Percentiles rank a stretch among this genome's conserved stretches.
Conservation (phyloP, 495 filamentous ascomycete genomes). For the Penicillium soppii region DNA sequence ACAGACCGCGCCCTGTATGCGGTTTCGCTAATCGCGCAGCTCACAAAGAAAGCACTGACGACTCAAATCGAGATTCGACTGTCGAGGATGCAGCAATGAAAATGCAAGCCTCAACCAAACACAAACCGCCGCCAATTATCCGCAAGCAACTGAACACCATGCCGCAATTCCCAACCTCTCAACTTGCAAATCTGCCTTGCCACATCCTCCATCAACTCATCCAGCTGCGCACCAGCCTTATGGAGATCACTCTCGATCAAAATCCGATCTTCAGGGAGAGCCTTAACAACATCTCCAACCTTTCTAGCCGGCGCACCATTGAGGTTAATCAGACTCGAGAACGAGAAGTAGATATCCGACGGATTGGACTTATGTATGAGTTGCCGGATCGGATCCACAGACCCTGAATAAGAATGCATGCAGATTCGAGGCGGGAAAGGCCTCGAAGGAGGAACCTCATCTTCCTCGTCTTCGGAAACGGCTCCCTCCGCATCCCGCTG, state of each 20-base stretch:
- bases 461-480: slow-evolving; percentile 34
- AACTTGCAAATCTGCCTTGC: slow-evolving; percentile 69
- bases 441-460: background rate
- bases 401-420: slow-evolving; percentile 88
- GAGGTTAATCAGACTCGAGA: slow-evolving; percentile 83
- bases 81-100: too few relatives aligned
- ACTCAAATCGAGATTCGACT: too few relatives aligned
- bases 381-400: slow-evolving; percentile 71
- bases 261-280: slow-evolving; percentile 72
- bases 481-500: slow-evolving; percentile 34
- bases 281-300: slow-evolving; percentile 64
- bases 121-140: slow-evolving; percentile 81
- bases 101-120: too few relatives aligned
- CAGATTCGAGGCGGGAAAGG: slow-evolving; percentile 90
- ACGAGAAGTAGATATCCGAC: slow-evolving; percentile 80
- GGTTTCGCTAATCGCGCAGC: background rate
- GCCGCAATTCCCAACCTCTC: slow-evolving; percentile 72
- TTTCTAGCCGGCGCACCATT: slow-evolving; percentile 52
- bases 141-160: slow-evolving; percentile 67
- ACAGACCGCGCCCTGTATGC: background rate
- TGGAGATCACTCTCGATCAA: slow-evolving; percentile 92
- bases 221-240: slow-evolving; percentile 80
- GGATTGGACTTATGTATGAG: slow-evolving; percentile 76
- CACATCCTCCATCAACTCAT: slow-evolving; percentile 70
- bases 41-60: background rate